Percentiles rank a stretch among this genome's conserved stretches.
phyloP scores from a whole-genome alignment of 257 asterid genomes.

The Handroanthus guayacan region DNA sequence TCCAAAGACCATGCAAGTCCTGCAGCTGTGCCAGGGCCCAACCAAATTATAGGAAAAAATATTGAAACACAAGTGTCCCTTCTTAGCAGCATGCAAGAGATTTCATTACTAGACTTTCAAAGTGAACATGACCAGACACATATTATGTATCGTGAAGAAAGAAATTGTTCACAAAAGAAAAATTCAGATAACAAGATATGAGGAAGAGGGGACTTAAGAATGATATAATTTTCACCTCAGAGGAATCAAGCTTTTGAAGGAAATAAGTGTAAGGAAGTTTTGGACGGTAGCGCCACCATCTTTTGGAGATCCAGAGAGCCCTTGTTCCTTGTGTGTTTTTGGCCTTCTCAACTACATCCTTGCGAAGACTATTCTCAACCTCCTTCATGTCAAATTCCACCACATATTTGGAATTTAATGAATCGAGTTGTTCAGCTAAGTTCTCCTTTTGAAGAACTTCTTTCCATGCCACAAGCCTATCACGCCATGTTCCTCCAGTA shows the following conservation, averaged over 20 bases:
- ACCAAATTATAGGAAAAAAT: constrained; percentile 21
- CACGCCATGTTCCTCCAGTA: constrained; percentile 83
- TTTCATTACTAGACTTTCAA: constrained; percentile 25
- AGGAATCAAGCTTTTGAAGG: constrained; percentile 92
- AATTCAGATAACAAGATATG: constrained; percentile 25
- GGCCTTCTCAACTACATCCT: constrained; percentile 81
- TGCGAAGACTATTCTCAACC: constrained; percentile 92
- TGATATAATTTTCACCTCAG: constrained; percentile 66
- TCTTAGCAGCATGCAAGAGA: constrained; percentile 23
- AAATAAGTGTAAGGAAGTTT: constrained; percentile 95
- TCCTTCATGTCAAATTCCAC: constrained; percentile 98
- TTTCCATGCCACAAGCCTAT: constrained; percentile 85
- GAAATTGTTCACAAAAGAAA: background rate
- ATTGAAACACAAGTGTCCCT: constrained; percentile 20
- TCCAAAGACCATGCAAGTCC: constrained; percentile 14
- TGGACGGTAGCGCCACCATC: constrained; percentile 99
- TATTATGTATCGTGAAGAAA: background rate
- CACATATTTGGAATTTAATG: constrained; percentile 75
- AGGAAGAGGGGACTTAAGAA: constrained; percentile 31
- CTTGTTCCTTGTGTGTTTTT: constrained; percentile 68
- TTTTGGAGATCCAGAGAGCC: constrained; percentile 92
- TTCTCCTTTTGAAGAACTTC: constrained; percentile 79
- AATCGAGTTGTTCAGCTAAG: constrained; percentile 68
- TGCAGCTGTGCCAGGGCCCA: constrained; percentile 18
- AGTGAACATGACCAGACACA: constrained; percentile 13